A percentile compares a stretch with the other conserved stretches of the same genome.
Conservation (phyloP, 768 basidiomycete species). For the Pleurotus djamor region DNA sequence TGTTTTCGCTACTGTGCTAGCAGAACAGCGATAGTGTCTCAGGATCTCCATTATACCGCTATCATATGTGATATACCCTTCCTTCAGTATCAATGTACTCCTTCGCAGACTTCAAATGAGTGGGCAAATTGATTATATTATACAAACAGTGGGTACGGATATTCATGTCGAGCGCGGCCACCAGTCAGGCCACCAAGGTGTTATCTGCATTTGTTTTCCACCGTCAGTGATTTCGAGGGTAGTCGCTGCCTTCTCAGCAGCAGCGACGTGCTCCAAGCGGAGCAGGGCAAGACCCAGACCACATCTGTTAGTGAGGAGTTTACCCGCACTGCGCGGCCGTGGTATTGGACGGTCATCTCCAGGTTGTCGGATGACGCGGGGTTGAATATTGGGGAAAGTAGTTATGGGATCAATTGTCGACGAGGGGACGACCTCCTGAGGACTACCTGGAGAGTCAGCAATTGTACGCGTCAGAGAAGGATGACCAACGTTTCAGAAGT, state of each 20-base stretch:
- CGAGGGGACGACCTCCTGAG: constrained; percentile 9
- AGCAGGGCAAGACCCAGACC: constrained; percentile 78
- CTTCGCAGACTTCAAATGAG: too few species aligned
- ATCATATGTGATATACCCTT: too few species aligned
- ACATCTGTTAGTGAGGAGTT: constrained; percentile 53
- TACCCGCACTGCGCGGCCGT: constrained; percentile 73
- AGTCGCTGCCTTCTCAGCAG: constrained; percentile 45
- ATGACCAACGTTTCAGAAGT: constrained; percentile 29
- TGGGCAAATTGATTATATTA: too few species aligned
- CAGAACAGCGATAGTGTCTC: constrained; percentile 35
- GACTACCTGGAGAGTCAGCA: constrained; percentile 4
- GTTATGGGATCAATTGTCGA: constrained; percentile 21
- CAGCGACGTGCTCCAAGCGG: constrained; percentile 72
- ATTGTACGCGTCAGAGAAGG: neutral
- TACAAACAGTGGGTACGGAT: neutral
- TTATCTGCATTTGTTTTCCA: constrained; percentile 32
- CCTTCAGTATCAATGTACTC: too few species aligned
- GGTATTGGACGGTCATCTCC: constrained; percentile 31
- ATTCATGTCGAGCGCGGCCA: constrained; percentile 41
- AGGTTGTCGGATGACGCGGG: constrained; percentile 18
- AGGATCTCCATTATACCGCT: neutral
- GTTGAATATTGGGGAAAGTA: constrained; percentile 35
- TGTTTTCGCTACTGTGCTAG: constrained; percentile 64
- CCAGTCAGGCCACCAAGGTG: constrained; percentile 69
- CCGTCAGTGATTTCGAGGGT: constrained; percentile 36